Percentiles rank a stretch among this genome's conserved stretches.
Conservation (phyloP, 805 yeast genomes). For the Cyberlindnera misumaiensis region DNA sequence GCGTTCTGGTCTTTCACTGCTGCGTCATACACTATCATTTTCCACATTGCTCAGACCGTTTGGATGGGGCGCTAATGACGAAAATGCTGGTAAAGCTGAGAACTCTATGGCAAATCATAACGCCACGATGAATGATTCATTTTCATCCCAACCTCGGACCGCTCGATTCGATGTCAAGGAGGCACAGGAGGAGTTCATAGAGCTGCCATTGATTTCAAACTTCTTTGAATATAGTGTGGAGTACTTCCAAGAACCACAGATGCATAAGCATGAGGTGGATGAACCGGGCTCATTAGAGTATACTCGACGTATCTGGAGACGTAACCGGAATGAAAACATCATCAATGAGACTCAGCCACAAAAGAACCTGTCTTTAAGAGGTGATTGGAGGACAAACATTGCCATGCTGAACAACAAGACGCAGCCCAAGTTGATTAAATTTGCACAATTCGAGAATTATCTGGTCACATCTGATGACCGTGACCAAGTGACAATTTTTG, state of each 20-base stretch:
- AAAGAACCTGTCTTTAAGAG: slow-evolving; percentile 72
- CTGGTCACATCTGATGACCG: slow-evolving; percentile 76
- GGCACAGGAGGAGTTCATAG: slow-evolving; percentile 18
- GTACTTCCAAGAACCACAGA: slow-evolving; percentile 94
- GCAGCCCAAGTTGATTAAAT: slow-evolving; percentile 71
- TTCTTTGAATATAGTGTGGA: slow-evolving; percentile 75
- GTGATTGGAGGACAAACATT: slow-evolving; percentile 72
- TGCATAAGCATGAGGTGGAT: slow-evolving; percentile 76
- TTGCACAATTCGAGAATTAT: slow-evolving; percentile 87
- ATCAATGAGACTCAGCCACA: slow-evolving; percentile 88
- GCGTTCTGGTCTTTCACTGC: slow-evolving; percentile 9
- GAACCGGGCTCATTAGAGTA: slow-evolving; percentile 90
- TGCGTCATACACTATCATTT: slow-evolving; percentile 23
- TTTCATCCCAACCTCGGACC: slow-evolving; percentile 44
- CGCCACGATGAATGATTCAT: slow-evolving; percentile 22
- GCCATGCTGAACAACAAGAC: slow-evolving; percentile 62
- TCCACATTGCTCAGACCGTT: slow-evolving; percentile 24
- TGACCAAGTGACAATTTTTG: slow-evolving; percentile 80
- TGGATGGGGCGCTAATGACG: slow-evolving; percentile 19
- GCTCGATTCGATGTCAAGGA: slow-evolving; percentile 39
- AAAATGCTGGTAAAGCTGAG: slow-evolving; percentile 11
- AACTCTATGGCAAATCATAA: slow-evolving; percentile 19
- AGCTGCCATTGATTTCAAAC: slow-evolving; percentile 50
- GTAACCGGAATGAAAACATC: slow-evolving; percentile 80
- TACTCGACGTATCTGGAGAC: slow-evolving; percentile 77